Conservation (phyloP, 2,329 filamentous ascomycete species). For the Nemania sp. region DNA sequence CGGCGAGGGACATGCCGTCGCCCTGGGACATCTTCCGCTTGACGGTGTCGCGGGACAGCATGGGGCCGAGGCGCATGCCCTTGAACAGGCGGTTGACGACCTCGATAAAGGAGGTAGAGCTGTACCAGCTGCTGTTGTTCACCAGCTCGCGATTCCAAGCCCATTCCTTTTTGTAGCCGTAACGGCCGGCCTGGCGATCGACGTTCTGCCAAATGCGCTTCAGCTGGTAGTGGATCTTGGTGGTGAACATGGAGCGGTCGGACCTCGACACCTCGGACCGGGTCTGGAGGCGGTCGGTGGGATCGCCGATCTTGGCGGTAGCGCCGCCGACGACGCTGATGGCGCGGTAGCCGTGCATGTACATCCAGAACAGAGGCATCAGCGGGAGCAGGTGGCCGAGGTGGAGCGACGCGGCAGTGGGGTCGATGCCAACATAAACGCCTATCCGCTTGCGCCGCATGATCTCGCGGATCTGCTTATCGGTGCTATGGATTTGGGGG, state of each 20-base stretch:
- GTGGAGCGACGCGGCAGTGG: constrained; percentile 82
- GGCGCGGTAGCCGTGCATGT: constrained; percentile 77
- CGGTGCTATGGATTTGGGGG: no score
- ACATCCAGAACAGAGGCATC: constrained; percentile 88
- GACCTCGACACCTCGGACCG: constrained; percentile 66
- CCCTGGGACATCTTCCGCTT: constrained; percentile 86
- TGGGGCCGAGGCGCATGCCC: constrained; percentile 81
- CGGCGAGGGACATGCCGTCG: constrained; percentile 92
- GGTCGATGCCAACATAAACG: constrained; percentile 85
- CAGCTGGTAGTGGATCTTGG: constrained; percentile 76
- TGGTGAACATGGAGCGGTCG: constrained; percentile 72
- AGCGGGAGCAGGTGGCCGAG: constrained; percentile 83
- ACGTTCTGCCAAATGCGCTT: constrained; percentile 81
- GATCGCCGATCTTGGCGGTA: constrained; percentile 83
- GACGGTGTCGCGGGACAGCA: constrained; percentile 90
- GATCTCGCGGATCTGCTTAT: constrained; percentile 67
- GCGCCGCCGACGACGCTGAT: constrained; percentile 78
- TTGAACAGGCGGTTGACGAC: constrained; percentile 80
- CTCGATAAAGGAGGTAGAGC: constrained; percentile 76
- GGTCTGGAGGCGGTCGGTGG: constrained; percentile 74
- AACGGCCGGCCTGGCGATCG: constrained; percentile 71
- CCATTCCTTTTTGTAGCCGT: constrained; percentile 73
- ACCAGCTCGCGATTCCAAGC: constrained; percentile 75
- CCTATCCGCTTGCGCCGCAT: constrained; percentile 75
- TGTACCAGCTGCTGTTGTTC: constrained; percentile 90